phyloP scores from a whole-genome alignment of 768 basidiomycete genomes.

The Xerocomus potaroensis region DNA sequence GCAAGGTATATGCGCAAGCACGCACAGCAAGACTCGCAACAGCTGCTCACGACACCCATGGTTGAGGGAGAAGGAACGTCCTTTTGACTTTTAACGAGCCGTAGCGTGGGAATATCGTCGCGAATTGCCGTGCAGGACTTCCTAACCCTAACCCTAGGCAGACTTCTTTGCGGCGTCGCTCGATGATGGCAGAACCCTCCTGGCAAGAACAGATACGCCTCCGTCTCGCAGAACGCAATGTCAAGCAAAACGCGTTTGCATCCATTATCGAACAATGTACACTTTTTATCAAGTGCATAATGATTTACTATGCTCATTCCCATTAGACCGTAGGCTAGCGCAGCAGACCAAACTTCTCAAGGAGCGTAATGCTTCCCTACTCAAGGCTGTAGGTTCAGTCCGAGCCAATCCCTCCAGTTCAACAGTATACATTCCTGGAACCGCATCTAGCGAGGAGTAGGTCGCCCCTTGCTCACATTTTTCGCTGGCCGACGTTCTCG shows the following conservation, averaged over 20 bases:
- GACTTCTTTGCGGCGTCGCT: background rate
- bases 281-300: conserved; percentile 22
- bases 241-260: conserved; percentile 73
- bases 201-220: conserved; percentile 83
- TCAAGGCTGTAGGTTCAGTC: conserved; percentile 78
- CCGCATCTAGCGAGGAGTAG: conserved; percentile 64
- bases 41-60: conserved; percentile 78
- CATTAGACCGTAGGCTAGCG: conserved; percentile 81
- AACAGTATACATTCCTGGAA: conserved; percentile 55
- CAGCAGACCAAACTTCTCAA: conserved; percentile 90
- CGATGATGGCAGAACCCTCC: conserved; percentile 72
- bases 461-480: conserved; percentile 19
- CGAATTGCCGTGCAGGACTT: conserved; percentile 14
- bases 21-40: conserved; percentile 82
- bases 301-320: conserved; percentile 10
- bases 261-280: conserved; percentile 91
- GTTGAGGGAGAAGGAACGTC: conserved; percentile 3
- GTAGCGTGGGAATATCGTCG: conserved; percentile 24
- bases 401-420: conserved; percentile 58
- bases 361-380: conserved; percentile 84
- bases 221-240: conserved; percentile 80
- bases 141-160: conserved; percentile 27
- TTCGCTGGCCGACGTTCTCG: background rate
- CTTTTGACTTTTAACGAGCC: conserved; percentile 1
- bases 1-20: conserved; percentile 14